A percentile compares a stretch with the other conserved stretches of the same genome.
These are phyloP conservation scores for Sarcomyxa edulis DNA, from an alignment of 768 basidiomycete species.

Conservation along the genomic window DNA sequence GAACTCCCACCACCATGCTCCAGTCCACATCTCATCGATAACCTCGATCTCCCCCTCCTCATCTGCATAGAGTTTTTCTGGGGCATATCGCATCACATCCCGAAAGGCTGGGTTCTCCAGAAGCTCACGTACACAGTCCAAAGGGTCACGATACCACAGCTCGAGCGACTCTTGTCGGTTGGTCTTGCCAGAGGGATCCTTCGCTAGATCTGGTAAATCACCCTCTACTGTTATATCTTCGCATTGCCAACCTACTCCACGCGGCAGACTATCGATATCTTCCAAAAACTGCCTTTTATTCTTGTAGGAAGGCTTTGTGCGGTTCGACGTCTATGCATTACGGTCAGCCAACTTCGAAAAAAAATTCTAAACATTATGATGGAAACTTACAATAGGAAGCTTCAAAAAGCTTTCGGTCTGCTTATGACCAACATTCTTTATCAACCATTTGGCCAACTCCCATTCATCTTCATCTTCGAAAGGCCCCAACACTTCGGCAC, in stretches of 20 bases:
- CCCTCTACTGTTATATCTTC: constrained; percentile 9
- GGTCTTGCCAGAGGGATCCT: constrained; percentile 4
- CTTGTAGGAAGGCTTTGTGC: constrained; percentile 5
- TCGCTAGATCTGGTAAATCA: constrained; percentile 5
- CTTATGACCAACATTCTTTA: constrained; percentile 19
- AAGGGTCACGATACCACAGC: constrained; percentile 17
- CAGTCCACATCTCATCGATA: constrained; percentile 39
- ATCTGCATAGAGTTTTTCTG: constrained; percentile 18
- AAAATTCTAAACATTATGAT: not conserved
- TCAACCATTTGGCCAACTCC: constrained; percentile 26
- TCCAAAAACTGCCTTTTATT: constrained; percentile 9
- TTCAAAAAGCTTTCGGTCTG: constrained; percentile 24
- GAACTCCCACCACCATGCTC: constrained; percentile 45
- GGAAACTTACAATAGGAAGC: constrained; percentile 17
- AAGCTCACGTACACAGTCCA: constrained; percentile 18
- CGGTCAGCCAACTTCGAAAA: not conserved
- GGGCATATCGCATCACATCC: constrained; percentile 18
- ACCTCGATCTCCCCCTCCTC: constrained; percentile 20
- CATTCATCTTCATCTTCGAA: constrained; percentile 22
- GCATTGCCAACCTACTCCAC: constrained; percentile 9
- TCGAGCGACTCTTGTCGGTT: constrained; percentile 13
- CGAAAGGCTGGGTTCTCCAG: constrained; percentile 24
- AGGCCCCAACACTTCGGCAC: constrained; percentile 15
- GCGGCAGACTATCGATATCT: constrained; percentile 12
- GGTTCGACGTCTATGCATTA: constrained; percentile 5